Evolutionary conservation across 495 filamentous ascomycete genomes (phyloP).

Genomic region (Penicillium waksmanii): DNA sequence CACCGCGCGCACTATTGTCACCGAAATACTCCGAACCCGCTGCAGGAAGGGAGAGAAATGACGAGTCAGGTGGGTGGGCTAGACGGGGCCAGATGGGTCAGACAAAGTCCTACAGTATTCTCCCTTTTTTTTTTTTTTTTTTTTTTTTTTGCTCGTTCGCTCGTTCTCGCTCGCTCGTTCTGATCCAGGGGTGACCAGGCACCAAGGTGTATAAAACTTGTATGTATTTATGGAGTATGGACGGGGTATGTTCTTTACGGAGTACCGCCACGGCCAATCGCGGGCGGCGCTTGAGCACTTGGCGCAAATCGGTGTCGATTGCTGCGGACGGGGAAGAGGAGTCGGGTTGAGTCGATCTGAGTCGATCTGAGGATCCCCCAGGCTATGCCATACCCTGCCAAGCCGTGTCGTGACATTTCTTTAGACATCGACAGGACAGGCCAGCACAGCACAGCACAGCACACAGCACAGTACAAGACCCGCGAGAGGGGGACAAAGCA

Average conservation of each 20-base stretch:
- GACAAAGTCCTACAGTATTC: constrained; percentile 3
- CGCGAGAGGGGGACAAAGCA: too few species aligned
- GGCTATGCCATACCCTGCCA: not conserved
- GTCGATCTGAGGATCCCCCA: constrained; percentile 24
- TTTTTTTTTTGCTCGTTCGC: too few species aligned
- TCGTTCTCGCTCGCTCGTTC: not conserved
- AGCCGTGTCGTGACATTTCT: not conserved
- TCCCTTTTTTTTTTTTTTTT: too few species aligned
- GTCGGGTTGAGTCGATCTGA: constrained; percentile 6
- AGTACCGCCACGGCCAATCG: not conserved
- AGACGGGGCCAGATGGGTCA: constrained; percentile 6
- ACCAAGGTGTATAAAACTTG: not conserved
- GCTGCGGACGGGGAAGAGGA: constrained; percentile 5
- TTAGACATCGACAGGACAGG: not conserved
- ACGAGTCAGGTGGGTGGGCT: not conserved
- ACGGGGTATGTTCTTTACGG: not conserved
- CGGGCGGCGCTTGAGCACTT: not conserved
- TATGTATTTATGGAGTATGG: not conserved
- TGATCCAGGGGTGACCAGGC: constrained; percentile 5
- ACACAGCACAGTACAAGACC: not conserved
- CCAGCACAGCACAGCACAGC: not conserved
- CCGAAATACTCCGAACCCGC: constrained; percentile 25
- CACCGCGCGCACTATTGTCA: constrained; percentile 7
- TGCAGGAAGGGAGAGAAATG: constrained; percentile 3
- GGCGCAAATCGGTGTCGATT: constrained; percentile 1